Conservation (phyloP, 1,139 yeast species). For the Scheffersomyces titani region DNA sequence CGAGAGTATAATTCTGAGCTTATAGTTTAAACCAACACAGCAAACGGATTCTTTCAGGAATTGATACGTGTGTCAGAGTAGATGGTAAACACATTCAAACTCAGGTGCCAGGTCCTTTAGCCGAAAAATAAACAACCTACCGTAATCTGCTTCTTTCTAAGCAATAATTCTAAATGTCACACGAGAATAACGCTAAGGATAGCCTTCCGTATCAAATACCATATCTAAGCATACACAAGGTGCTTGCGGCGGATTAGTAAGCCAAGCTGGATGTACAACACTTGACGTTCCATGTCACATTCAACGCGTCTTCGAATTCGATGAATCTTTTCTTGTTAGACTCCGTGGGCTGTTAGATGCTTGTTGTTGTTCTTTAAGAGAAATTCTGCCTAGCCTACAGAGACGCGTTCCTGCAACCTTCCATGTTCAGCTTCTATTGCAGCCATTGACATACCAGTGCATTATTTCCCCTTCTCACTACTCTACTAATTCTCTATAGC, state of each 20-base stretch:
- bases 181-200: not conserved
- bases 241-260: not conserved
- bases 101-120: not conserved
- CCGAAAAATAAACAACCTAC: not conserved
- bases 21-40: not conserved
- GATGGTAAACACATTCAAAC: not conserved
- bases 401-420: not conserved
- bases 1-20: not conserved
- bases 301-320: not conserved
- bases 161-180: not conserved
- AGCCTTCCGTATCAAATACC: too few species aligned
- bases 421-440: not conserved
- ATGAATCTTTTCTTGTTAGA: not conserved
- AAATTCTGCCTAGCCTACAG: not conserved
- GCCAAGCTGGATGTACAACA: not conserved
- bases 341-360: not conserved
- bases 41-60: not conserved
- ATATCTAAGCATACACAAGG: too few species aligned
- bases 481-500: not conserved
- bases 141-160: too few species aligned
- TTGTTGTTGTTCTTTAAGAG: not conserved
- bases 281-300: not conserved
- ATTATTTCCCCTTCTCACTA: not conserved
- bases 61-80: not conserved
- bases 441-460: not conserved